Percentiles rank a stretch among this genome's conserved stretches.
These are phyloP conservation scores for Apophysomyces ossiformis DNA, from an alignment of 371 early-diverging fungal genomes.

Conservation along the genomic window DNA sequence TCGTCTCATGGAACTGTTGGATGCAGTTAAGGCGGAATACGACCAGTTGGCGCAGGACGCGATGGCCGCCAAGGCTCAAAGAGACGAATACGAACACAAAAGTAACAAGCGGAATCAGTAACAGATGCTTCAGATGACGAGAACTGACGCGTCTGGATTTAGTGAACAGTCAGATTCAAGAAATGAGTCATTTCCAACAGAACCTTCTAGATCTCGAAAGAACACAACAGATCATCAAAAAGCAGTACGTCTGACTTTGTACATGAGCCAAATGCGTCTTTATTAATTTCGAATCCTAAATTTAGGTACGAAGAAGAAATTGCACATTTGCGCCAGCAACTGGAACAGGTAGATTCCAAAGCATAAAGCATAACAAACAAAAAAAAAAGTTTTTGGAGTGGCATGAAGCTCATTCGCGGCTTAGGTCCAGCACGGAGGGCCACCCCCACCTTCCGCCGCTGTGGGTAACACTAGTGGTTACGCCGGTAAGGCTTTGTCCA, in stretches of 20 bases:
- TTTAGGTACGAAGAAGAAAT: constrained; percentile 58
- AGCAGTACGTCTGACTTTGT: constrained; percentile 55
- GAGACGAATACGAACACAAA: constrained; percentile 90
- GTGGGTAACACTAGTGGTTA: constrained; percentile 12
- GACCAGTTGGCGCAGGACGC: constrained; percentile 82
- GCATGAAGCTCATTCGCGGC: background rate
- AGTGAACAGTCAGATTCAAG: constrained; percentile 78
- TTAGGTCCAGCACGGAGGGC: constrained; percentile 2
- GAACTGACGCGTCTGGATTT: constrained; percentile 14
- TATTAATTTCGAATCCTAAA: constrained; percentile 1
- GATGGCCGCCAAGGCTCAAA: constrained; percentile 69
- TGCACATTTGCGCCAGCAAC: constrained; percentile 44
- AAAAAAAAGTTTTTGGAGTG: background rate
- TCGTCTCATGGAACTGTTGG: constrained; percentile 82
- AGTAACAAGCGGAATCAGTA: constrained; percentile 48
- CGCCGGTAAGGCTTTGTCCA: constrained; percentile 14
- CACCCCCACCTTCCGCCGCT: constrained; percentile 9
- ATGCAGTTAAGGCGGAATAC: constrained; percentile 82
- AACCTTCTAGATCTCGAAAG: constrained; percentile 81
- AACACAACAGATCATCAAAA: constrained; percentile 75
- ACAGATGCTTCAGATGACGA: constrained; percentile 1
- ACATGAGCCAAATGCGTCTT: background rate
- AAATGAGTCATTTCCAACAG: constrained; percentile 80
- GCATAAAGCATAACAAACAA: constrained; percentile 2
- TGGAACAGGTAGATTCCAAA: constrained; percentile 35